Evolutionary conservation across 495 filamentous ascomycete species (phyloP).

Genomic region (Patellaria atrata): DNA sequence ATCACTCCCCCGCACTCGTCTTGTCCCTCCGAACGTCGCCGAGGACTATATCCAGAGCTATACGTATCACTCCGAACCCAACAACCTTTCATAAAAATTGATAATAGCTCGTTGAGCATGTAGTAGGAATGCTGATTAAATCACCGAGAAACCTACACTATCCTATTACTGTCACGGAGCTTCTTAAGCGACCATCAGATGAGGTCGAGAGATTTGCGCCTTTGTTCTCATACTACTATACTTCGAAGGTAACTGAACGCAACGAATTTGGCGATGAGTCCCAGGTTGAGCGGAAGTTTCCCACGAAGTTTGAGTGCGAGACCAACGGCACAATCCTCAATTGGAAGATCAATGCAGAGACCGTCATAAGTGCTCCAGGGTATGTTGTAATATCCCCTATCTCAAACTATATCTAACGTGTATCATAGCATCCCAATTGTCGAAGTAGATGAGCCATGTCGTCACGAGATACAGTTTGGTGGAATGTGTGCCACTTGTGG

Average conservation of each 20-base stretch:
- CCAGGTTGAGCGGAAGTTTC: slow-evolving; percentile 55
- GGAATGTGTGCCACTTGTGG: slow-evolving; percentile 86
- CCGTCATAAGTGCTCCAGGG: slow-evolving; percentile 38
- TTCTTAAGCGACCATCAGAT: slow-evolving; percentile 64
- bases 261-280: slow-evolving; percentile 50
- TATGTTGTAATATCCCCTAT: slow-evolving; percentile 5
- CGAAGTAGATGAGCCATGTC: slow-evolving; percentile 79
- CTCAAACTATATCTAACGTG: slow-evolving; percentile 12
- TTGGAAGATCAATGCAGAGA: slow-evolving; percentile 63
- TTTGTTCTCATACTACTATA: slow-evolving; percentile 74
- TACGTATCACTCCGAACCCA: too few species aligned
- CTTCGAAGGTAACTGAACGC: slow-evolving; percentile 59
- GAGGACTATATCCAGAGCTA: too few species aligned
- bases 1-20: too few species aligned
- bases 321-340: slow-evolving; percentile 59
- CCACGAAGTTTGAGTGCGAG: slow-evolving; percentile 65
- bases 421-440: slow-evolving; percentile 41
- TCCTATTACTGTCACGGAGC: slow-evolving; percentile 82
- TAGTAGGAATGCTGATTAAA: slow-evolving; percentile 29
- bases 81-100: too few species aligned
- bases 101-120: too few species aligned
- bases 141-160: slow-evolving; percentile 60
- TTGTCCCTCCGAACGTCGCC: too few species aligned
- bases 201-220: slow-evolving; percentile 57
- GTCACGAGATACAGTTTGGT: slow-evolving; percentile 78